Evolutionary conservation across 2,329 filamentous ascomycete genomes (phyloP), one percentile per base, ranked within the genome.

Genomic region (Magnaporthales sp.): DNA sequence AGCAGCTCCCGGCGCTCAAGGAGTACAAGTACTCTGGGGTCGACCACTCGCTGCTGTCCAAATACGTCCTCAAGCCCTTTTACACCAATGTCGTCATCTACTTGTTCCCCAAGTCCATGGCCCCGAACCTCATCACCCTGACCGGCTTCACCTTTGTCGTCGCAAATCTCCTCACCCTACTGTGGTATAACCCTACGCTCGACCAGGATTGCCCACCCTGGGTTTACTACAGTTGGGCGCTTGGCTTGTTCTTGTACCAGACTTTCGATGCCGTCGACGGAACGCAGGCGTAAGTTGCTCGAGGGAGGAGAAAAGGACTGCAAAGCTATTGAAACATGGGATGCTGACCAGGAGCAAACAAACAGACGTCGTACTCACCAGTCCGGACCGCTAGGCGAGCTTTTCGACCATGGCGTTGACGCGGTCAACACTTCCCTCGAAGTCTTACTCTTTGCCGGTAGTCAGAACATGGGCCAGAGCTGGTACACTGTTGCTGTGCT

Each of bases 191-290:
- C 72, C 95, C 95, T n/a, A 91, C 87, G 0, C 84, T 99, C 63
- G 93, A 98, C 78, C 89, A 92, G 77, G 92, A 99, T 77, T 98
- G 94, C 76, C 95, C 95, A 10, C 76, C 86, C 1, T 99, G 95
- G 95, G 94, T 99, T 19, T 99, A 99, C 81, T 91, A 90, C 71
- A 91, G 88, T 73, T 99, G 93, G 91, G 90, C 93, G 4, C 78
- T 91, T 32, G 95, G 95, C 1, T 80, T 99, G 71, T 97, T 98
- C 77, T 78, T 98, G 65, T 99, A 99, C 79, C 95, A 99, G 84
- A 98, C 94, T 1, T 97, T 99, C 79, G 95, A 99, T 79, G 95
- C 94, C 1, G 93, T 98, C 29, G 95, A 99, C 78, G 95, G 95
- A 65, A 86, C 90, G 31, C 95, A 99, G 77, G 95, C 95, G 88